Evolutionary conservation across 139 green algal species (phyloP), one percentile per base, ranked within the genome.

Genomic region (Chloropicon primus): DNA sequence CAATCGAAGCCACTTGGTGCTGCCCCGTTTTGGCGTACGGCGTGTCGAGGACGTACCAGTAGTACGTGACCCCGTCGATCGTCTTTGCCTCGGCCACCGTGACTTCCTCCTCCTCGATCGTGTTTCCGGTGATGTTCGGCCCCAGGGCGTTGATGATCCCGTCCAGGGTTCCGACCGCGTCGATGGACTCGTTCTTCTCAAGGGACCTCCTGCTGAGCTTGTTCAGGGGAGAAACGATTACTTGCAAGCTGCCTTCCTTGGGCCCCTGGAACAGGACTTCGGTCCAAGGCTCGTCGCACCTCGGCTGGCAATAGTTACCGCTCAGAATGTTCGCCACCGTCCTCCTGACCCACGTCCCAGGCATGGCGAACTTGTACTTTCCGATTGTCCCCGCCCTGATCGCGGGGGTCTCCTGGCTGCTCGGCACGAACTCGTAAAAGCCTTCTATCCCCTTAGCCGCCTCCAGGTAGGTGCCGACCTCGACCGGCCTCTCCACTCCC

Each of bases 281-380:
- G 22, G 87, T 88, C 89, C 89, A 93, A 0, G 89, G 89, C 78
- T 93, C 89, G n/a, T 82, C 86, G 73, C 85, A 90, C 0, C 74
- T 54, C 1, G 86, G 86, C 83, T 93, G 87, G 83, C 88, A 92
- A 78, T 91, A 92, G 83, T 92, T 92, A 72, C 88, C 88, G 3
- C 28, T 79, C 25, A 84, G 53, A 27, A 81, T 84, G 77, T 87
- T 87, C 27, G 83, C 77, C 24, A 87, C 81, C 26, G 71, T 77
- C 21, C 25, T 24, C 71, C 86, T 72, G 0, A 28, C 81, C 83
- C 83, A 87, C 5, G 76, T 79, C 1, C 81, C 28, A 2, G 83
- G 83, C n/a, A 87, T 74, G 29, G 25, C 25, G 80, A 86, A 83
- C 1, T 22, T 41, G 76, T 86, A 87, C 72, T 27, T 41, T 2